Base-by-base conservation (phyloP, 2,329 filamentous ascomycete species). In the Cladobotryum protrusum region DNA sequence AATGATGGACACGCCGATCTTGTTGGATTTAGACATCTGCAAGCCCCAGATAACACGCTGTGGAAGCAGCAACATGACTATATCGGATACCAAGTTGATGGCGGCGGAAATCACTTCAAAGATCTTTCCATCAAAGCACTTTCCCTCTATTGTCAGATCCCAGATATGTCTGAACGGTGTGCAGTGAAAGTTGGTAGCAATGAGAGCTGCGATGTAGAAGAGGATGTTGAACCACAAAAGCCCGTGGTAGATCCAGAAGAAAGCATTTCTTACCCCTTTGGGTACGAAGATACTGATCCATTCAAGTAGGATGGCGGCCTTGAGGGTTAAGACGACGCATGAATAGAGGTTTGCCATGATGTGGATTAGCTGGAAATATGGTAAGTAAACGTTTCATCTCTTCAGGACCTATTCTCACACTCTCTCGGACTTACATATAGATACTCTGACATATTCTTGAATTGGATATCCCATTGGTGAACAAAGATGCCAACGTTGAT, bases 1-100 rank as follows among this genome's bases (percentile, higher is more conserved):
- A 36, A 66, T 57, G n/a, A 64, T 29, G 1, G 59, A 63, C 12
- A 65, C 55, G 24, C 59, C 61, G 3, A 66, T 17, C 49, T 61
- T 64, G 50, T 57, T 59, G 43, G 46, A 56, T 24, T 53, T 45
- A 9, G 55, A 54, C 57, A 65, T 63, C 4, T 65, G 54, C 33
- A 66, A 45, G 3, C 39, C 47, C 61, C 60, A 64, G 44, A 66
- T 63, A 14, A 59, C 48, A 40, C 47, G 44, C 24, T 64, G 61
- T 2, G 63, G 63, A 17, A 66, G 52, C 5, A 59, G n/a, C 35
- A 66, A 43, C 32, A 65, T 61, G 40, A 56, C 15, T 11, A 60
- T n/a, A 41, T 66, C 63, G 7, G 57, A 57, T 5, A 48, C 34
- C 2, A 65, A 43, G 41, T 65, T 61, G 33, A 64, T 48, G 13